Conservation (phyloP, 2,329 filamentous ascomycete species). For the Graphium sp. region DNA sequence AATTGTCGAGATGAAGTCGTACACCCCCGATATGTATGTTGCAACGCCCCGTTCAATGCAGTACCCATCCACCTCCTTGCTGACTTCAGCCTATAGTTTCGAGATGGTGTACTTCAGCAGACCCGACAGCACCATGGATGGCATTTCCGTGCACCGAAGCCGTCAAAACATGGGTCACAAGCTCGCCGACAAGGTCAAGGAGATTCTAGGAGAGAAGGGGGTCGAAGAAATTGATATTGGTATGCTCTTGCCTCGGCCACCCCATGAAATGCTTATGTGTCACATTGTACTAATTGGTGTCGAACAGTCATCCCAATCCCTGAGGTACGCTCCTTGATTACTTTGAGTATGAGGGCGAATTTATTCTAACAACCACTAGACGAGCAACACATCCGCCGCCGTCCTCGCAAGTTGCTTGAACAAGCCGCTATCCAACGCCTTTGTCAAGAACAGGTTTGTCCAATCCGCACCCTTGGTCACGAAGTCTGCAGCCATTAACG, state of each 20-base stretch:
- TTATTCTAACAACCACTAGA: slow-evolving; percentile 31
- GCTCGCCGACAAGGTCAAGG: slow-evolving; percentile 56
- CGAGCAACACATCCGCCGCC: slow-evolving; percentile 58
- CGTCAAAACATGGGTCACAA: slow-evolving; percentile 76
- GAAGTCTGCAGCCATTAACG: not conserved
- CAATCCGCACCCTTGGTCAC: slow-evolving; percentile 36
- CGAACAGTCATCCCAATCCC: slow-evolving; percentile 54
- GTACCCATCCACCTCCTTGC: not conserved
- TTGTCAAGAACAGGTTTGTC: slow-evolving; percentile 88
- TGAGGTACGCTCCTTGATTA: slow-evolving; percentile 12
- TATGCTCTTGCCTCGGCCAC: slow-evolving; percentile 8
- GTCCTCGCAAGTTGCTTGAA: slow-evolving; percentile 57
- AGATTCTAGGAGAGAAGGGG: slow-evolving; percentile 48
- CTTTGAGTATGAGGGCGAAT: too few species aligned
- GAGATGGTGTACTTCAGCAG: slow-evolving; percentile 80
- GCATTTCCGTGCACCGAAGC: slow-evolving; percentile 71
- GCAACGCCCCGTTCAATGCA: slow-evolving; percentile 44
- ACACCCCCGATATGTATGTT: slow-evolving; percentile 74
- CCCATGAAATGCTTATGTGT: not conserved
- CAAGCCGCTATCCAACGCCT: slow-evolving; percentile 65
- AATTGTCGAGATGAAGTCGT: slow-evolving; percentile 48
- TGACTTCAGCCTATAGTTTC: slow-evolving; percentile 27
- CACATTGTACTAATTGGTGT: slow-evolving; percentile 5
- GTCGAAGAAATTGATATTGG: slow-evolving; percentile 60
- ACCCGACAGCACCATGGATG: slow-evolving; percentile 70